phyloP scores from a whole-genome alignment of 768 basidiomycete species.

The Clitopilus hobsonii region DNA sequence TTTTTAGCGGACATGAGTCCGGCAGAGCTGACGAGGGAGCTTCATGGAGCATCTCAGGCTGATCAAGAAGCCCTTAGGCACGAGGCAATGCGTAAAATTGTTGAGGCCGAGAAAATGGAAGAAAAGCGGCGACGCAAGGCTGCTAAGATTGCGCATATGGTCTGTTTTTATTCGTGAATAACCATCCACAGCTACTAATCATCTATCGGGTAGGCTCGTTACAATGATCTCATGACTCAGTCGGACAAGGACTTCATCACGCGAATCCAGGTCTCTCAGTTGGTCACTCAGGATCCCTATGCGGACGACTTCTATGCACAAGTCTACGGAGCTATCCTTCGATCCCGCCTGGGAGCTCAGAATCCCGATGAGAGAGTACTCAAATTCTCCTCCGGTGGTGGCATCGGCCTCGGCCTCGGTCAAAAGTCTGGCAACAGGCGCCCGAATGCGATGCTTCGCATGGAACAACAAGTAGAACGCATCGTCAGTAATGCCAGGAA shows the following conservation, averaged over 20 bases:
- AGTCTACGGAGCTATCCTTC: conserved; percentile 82
- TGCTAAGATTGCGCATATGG: conserved; percentile 88
- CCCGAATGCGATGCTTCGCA: conserved; percentile 85
- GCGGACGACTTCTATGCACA: conserved; percentile 99
- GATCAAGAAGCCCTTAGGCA: conserved; percentile 68
- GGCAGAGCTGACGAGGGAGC: conserved; percentile 59
- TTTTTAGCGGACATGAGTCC: conserved; percentile 75
- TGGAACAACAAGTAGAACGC: conserved; percentile 94
- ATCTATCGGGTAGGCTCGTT: conserved; percentile 62
- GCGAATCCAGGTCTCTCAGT: conserved; percentile 96
- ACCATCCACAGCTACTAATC: conserved; percentile 3
- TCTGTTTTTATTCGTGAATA: conserved; percentile 23
- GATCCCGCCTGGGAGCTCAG: conserved; percentile 72
- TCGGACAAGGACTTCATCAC: conserved; percentile 99
- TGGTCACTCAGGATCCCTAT: conserved; percentile 96
- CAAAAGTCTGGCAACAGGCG: conserved; percentile 66
- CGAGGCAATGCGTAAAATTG: conserved; percentile 85
- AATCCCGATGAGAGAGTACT: conserved; percentile 74
- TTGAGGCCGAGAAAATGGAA: conserved; percentile 87
- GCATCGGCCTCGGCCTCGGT: conserved; percentile 78
- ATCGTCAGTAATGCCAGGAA: conserved; percentile 89
- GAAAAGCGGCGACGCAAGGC: conserved; percentile 77
- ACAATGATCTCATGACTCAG: conserved; percentile 95
- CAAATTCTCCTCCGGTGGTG: conserved; percentile 79
- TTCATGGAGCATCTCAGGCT: conserved; percentile 51